Percentiles rank a stretch among this genome's conserved stretches.
Conservation (phyloP, 2,329 filamentous ascomycete genomes). For the Fusarium sp. region DNA sequence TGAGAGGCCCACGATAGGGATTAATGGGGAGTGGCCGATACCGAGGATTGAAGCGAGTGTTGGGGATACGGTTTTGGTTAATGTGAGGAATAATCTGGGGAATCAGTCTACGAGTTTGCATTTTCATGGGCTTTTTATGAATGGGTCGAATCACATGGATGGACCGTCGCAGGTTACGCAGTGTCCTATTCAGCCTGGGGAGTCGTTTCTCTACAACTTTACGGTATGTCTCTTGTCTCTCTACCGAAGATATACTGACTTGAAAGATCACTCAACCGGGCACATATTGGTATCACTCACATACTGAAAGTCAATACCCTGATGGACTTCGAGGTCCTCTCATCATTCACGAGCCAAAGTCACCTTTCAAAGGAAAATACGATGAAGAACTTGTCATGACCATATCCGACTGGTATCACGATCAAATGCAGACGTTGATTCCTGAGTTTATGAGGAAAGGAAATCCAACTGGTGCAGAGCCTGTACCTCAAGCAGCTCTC, state of each 20-base stretch:
- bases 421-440: constrained; percentile 60
- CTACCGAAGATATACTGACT: neutral
- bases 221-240: constrained; percentile 55
- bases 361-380: constrained; percentile 65
- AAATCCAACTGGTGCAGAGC: constrained; percentile 69
- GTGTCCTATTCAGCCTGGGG: constrained; percentile 71
- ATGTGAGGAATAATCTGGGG: constrained; percentile 67
- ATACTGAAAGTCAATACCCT: constrained; percentile 74
- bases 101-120: constrained; percentile 72
- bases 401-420: constrained; percentile 79
- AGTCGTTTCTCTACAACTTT: constrained; percentile 76
- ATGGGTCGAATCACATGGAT: constrained; percentile 76
- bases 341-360: constrained; percentile 70
- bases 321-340: constrained; percentile 74
- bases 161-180: constrained; percentile 74
- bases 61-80: constrained; percentile 70
- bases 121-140: constrained; percentile 79
- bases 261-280: constrained; percentile 70
- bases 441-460: constrained; percentile 61
- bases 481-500: constrained; percentile 74
- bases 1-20: constrained; percentile 75
- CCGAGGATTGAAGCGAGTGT: constrained; percentile 71
- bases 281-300: constrained; percentile 84
- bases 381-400: constrained; percentile 73
- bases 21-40: constrained; percentile 81